Evolutionary conservation across 177 flowering plant species (phyloP).

Genomic region (Vitis hybrid): DNA sequence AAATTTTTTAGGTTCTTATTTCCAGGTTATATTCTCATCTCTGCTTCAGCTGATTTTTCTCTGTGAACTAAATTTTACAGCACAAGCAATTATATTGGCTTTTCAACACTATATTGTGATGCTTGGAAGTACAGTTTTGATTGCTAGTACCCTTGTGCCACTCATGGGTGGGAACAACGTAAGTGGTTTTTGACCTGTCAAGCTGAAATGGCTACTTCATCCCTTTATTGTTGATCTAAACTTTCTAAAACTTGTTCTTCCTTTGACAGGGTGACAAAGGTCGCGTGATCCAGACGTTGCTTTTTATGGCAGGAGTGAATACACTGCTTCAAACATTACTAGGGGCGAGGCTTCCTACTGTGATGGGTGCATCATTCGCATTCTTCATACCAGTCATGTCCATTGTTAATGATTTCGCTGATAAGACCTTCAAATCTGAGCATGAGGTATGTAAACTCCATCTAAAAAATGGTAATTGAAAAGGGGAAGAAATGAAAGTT

Average conservation of each 20-base stretch:
- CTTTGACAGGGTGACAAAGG: conserved; percentile 71
- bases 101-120: conserved; percentile 92
- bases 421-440: conserved; percentile 39
- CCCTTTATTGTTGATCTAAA: not conserved
- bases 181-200: conserved; percentile 18
- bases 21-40: not conserved
- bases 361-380: conserved; percentile 87
- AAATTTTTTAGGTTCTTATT: not conserved
- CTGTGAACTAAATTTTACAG: conserved; percentile 40
- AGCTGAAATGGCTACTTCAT: not conserved
- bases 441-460: conserved; percentile 54
- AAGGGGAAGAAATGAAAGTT: too few relatives aligned
- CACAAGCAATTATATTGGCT: conserved; percentile 52
- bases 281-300: conserved; percentile 71
- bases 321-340: conserved; percentile 72
- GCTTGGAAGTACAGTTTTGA: conserved; percentile 79
- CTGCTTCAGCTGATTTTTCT: conserved; percentile 8
- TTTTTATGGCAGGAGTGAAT: conserved; percentile 73
- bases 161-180: conserved; percentile 81
- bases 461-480: not conserved
- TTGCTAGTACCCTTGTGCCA: conserved; percentile 71
- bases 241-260: not conserved
- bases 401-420: conserved; percentile 50
- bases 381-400: conserved; percentile 67
- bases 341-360: conserved; percentile 81